Evolutionary conservation across 768 basidiomycete genomes (phyloP).

Genomic region (Trametes elegans): DNA sequence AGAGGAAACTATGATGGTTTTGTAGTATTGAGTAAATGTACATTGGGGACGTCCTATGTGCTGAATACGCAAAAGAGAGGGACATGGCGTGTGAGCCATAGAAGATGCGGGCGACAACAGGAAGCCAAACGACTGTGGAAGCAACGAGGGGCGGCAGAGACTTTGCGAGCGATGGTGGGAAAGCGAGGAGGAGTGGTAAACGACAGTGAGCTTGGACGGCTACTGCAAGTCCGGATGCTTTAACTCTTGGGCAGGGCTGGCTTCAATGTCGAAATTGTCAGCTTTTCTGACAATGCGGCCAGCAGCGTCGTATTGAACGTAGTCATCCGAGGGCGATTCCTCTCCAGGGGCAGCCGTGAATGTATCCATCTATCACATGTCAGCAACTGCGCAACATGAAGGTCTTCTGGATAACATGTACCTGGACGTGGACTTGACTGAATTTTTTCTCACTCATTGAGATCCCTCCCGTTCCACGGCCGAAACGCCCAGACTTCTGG

Average conservation of each 20-base stretch:
- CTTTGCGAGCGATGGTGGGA: not conserved
- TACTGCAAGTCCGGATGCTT: slow-evolving; percentile 43
- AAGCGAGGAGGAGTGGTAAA: not conserved
- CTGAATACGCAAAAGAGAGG: not conserved
- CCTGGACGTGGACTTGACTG: slow-evolving; percentile 63
- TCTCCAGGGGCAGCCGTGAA: slow-evolving; percentile 35
- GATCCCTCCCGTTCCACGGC: slow-evolving; percentile 23
- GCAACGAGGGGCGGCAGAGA: not conserved
- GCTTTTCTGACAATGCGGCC: slow-evolving; percentile 39
- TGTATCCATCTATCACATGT: slow-evolving; percentile 55
- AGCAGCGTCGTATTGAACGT: slow-evolving; percentile 53
- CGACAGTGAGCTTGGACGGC: not conserved
- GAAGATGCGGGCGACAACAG: not conserved
- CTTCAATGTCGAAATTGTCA: slow-evolving; percentile 54
- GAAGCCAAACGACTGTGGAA: not conserved
- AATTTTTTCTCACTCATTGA: slow-evolving; percentile 34
- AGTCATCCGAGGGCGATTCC: slow-evolving; percentile 26
- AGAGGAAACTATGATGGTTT: not conserved
- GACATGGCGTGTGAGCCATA: not conserved
- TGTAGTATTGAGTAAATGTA: not conserved
- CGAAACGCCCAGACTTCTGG: slow-evolving; percentile 43
- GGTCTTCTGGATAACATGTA: slow-evolving; percentile 12
- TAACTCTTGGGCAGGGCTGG: slow-evolving; percentile 60
- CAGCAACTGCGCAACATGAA: not conserved
- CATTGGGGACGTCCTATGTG: not conserved